A percentile compares a stretch with the other conserved stretches of the same genome.
These are phyloP conservation scores for Aspergillus novoparasiticus DNA, from an alignment of 2,329 filamentous ascomycete genomes.

Conservation along the genomic window DNA sequence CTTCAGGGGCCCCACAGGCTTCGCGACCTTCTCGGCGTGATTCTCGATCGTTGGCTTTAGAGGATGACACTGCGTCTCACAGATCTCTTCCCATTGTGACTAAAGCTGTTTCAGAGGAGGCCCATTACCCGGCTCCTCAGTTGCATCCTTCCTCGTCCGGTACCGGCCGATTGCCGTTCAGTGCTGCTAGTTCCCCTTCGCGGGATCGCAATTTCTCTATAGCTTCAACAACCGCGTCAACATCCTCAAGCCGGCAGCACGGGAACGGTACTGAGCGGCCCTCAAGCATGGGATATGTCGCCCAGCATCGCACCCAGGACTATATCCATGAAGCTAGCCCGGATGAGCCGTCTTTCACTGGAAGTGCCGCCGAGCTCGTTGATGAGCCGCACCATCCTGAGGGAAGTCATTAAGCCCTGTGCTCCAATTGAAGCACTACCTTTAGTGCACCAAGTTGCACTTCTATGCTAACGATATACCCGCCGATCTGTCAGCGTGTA, in stretches of 20 bases:
- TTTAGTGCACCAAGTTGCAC: not conserved
- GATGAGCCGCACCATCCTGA: conserved; percentile 31
- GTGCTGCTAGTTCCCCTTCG: conserved; percentile 38
- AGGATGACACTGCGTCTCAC: conserved; percentile 13
- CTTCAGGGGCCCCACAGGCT: conserved; percentile 35
- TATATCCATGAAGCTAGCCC: conserved; percentile 49
- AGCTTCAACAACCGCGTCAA: conserved; percentile 41
- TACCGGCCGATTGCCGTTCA: conserved; percentile 47
- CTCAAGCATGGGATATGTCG: conserved; percentile 54
- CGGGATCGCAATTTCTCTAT: conserved; percentile 40
- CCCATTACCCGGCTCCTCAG: conserved; percentile 17
- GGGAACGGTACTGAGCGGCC: conserved; percentile 40
- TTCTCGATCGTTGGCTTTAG: conserved; percentile 53
- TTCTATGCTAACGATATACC: conserved; percentile 5
- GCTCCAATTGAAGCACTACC: not conserved
- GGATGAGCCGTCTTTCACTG: conserved; percentile 40
- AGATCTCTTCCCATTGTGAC: conserved; percentile 23
- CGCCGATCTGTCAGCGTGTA: conserved; percentile 13
- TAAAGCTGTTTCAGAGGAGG: conserved; percentile 20
- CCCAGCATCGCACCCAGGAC: conserved; percentile 51
- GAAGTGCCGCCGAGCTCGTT: conserved; percentile 50
- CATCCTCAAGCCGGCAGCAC: conserved; percentile 38
- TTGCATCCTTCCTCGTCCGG: conserved; percentile 31
- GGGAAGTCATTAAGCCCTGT: conserved; percentile 15
- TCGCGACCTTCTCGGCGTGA: conserved; percentile 68